Conservation (phyloP, 164 flowering plant genomes). For the Liriodendron chinense region DNA sequence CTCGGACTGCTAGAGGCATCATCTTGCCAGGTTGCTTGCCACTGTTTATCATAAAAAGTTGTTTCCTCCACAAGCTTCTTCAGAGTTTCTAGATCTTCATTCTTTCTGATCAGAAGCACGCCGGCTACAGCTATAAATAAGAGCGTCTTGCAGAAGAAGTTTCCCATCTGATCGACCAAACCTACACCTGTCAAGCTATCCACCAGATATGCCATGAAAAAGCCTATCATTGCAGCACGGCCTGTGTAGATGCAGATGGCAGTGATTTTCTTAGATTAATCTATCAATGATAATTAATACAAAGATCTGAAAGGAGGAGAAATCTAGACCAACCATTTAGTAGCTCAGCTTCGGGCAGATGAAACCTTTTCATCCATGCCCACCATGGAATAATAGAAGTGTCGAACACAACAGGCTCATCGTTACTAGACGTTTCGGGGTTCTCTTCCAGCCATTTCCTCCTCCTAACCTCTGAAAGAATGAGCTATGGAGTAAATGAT, state of each 20-base stretch:
- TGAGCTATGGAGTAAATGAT: background rate
- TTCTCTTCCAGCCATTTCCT: constrained; percentile 86
- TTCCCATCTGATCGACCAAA: constrained; percentile 94
- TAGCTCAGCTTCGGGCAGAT: constrained; percentile 94
- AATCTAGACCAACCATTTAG: constrained; percentile 67
- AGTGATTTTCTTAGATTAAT: background rate
- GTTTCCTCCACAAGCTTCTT: constrained; percentile 87
- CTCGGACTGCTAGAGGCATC: constrained; percentile 39
- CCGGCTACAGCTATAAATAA: constrained; percentile 80
- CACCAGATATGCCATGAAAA: constrained; percentile 95
- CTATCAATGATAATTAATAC: background rate
- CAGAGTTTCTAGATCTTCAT: constrained; percentile 76
- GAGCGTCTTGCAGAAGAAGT: constrained; percentile 95
- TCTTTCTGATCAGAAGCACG: constrained; percentile 81
- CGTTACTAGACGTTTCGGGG: constrained; percentile 87
- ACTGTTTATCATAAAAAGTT: constrained; percentile 95
- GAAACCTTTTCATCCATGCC: constrained; percentile 96
- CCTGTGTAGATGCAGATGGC: constrained; percentile 37
- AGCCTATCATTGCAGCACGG: constrained; percentile 97
- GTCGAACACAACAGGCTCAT: constrained; percentile 78
- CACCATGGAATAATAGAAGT: constrained; percentile 98
- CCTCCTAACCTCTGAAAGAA: constrained; percentile 79
- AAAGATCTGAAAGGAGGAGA: constrained; percentile 7
- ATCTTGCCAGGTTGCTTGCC: constrained; percentile 99
- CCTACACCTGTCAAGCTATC: constrained; percentile 98